Percentiles rank a stretch among this genome's conserved stretches.
Evolutionary conservation across 148 eudicot genomes (phyloP).

Genomic region (Camellia lanceoleosa): DNA sequence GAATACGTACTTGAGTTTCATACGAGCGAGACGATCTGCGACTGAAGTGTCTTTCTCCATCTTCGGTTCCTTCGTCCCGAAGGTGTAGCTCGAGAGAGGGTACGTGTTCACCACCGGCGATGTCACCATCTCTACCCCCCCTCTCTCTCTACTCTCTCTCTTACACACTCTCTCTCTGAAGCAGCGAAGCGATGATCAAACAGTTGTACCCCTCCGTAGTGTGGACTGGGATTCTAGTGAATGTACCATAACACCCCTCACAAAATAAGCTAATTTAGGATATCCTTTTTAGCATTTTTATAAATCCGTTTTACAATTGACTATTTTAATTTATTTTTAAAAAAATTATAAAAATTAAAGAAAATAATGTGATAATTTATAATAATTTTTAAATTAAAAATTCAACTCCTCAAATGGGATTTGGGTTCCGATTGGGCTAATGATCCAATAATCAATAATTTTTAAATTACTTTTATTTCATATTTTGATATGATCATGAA

Average conservation of each 20-base stretch:
- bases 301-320: too few relatives aligned
- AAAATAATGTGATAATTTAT: too few relatives aligned
- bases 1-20: constrained; percentile 68
- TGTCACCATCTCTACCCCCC: constrained; percentile 32
- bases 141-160: constrained; percentile 3
- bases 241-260: background rate
- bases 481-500: too few relatives aligned
- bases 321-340: too few relatives aligned
- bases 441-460: too few relatives aligned
- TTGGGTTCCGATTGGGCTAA: too few relatives aligned
- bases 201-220: background rate
- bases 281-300: too few relatives aligned
- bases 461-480: too few relatives aligned
- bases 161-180: background rate
- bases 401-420: too few relatives aligned
- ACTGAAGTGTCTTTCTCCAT: constrained; percentile 88
- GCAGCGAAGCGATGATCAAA: background rate
- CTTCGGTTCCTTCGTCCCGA: constrained; percentile 83
- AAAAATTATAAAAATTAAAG: too few relatives aligned
- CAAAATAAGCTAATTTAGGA: background rate
- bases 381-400: too few relatives aligned
- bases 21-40: constrained; percentile 90
- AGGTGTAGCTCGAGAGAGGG: constrained; percentile 79
- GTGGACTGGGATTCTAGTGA: background rate
- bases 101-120: constrained; percentile 61